These are phyloP conservation scores for Fusarium sp. DNA, from an alignment of 2,329 filamentous ascomycete genomes.

Conservation along the genomic window DNA sequence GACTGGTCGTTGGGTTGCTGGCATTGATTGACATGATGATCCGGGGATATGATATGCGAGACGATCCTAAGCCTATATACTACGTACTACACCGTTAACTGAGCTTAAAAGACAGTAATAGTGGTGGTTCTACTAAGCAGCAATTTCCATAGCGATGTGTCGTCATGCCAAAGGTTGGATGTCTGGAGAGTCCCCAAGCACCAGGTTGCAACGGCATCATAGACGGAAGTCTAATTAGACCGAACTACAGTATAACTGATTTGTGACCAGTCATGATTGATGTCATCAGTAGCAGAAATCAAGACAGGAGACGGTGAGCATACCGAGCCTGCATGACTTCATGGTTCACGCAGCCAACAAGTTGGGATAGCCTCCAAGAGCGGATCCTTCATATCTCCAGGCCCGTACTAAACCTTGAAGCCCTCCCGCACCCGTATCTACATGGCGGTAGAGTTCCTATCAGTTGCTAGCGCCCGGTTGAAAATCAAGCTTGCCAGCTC, in stretches of 20 bases:
- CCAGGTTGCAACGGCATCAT: slow-evolving; percentile 2
- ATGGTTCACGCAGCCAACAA: neutral
- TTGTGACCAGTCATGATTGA: slow-evolving; percentile 5
- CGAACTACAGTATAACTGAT: neutral
- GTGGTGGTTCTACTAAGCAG: neutral
- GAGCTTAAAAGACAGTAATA: too few species aligned
- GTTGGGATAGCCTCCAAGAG: neutral
- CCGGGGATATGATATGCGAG: slow-evolving; percentile 5
- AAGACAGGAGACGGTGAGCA: neutral
- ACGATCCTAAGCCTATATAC: slow-evolving; percentile 22
- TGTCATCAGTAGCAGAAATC: neutral
- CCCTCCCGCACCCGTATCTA: neutral
- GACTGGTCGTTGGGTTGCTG: slow-evolving; percentile 4
- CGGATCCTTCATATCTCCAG: slow-evolving; percentile 9
- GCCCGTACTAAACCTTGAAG: slow-evolving; percentile 7
- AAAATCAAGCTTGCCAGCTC: neutral
- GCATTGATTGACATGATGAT: slow-evolving; percentile 19
- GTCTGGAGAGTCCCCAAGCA: neutral
- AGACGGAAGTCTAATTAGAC: neutral
- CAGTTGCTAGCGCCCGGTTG: neutral
- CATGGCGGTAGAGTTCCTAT: neutral
- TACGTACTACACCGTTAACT: slow-evolving; percentile 2
- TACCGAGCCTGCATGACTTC: neutral
- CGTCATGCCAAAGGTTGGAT: slow-evolving; percentile 13
- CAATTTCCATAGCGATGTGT: neutral